Evolutionary conservation across 495 filamentous ascomycete genomes (phyloP), one percentile per base, ranked within the genome.

Genomic region (Penicillium nucicola): DNA sequence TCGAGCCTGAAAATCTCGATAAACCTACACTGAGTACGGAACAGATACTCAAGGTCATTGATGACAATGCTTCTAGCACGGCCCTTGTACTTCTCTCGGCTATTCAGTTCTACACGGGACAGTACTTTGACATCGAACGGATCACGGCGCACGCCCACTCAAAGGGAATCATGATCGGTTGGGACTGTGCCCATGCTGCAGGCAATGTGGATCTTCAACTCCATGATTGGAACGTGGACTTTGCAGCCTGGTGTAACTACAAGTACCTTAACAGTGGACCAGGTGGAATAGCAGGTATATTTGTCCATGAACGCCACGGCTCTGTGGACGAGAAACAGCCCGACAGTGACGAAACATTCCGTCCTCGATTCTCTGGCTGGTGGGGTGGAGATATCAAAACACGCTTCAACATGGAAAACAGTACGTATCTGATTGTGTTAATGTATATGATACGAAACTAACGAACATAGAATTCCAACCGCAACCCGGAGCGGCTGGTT

Each of bases 221-320:
- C 19, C 89, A 96, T 66, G 87, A 89, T 60, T 97, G 95, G 95
- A 81, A 91, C 45, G 92, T 97, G 22, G 93, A 98, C 67, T 95
- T 95, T 49, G 91, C 93, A 3, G 88, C 78, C n/a, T 98, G 93
- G 93, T 98, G 93, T 68, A 88, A 79, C 42, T 98, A 98, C 75
- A 98, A 98, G 70, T 98, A 98, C 64, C 78, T 98, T 50, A 97
- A 96, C 62, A 81, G 82, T 43, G 95, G 95, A 0, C 92, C 93
- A 1, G 93, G 93, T 25, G 82, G 82, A 22, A 95, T 95, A 60
- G 92, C 82, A 15, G 90, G 88, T 5, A 65, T 91, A 17, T 98
- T 97, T 57, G 89, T 98, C 17, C 90, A 98, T 64, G 80, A 86
- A 38, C 78, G 75, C 40, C 84, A 96, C 62, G 82, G 84, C 10